A percentile compares a stretch with the other conserved stretches of the same genome.
Evolutionary conservation across 2,329 filamentous ascomycete species (phyloP).

Genomic region (Aspergillus nomiae): DNA sequence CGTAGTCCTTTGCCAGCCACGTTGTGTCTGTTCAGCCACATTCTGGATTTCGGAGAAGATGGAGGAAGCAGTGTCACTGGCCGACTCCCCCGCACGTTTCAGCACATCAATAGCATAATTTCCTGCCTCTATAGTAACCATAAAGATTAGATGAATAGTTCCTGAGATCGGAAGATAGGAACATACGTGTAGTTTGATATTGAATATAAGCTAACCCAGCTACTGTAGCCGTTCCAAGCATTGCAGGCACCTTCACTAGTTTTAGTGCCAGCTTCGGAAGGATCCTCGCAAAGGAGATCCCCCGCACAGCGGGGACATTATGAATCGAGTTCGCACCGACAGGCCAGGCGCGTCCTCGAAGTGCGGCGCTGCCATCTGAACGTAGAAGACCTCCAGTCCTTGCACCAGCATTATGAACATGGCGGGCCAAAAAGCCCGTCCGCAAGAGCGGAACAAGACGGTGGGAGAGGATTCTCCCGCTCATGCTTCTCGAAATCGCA

Average conservation of each 20-base stretch:
- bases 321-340: conserved; percentile 77
- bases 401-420: conserved; percentile 62
- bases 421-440: conserved; percentile 61
- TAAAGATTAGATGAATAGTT: conserved; percentile 11
- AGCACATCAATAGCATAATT: conserved; percentile 77
- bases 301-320: conserved; percentile 68
- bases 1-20: conserved; percentile 82
- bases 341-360: conserved; percentile 71
- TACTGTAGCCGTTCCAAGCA: conserved; percentile 86
- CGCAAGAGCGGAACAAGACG: conserved; percentile 69
- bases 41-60: conserved; percentile 72
- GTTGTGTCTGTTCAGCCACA: conserved; percentile 75
- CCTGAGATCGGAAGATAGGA: neutral
- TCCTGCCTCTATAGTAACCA: conserved; percentile 61
- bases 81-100: conserved; percentile 70
- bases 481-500: conserved; percentile 57
- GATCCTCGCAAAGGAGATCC: conserved; percentile 66
- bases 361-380: conserved; percentile 64
- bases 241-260: conserved; percentile 81
- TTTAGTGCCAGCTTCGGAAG: conserved; percentile 90
- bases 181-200: conserved; percentile 87
- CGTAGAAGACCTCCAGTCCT: conserved; percentile 70
- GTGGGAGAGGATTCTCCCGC: conserved; percentile 74
- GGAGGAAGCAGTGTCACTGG: conserved; percentile 67
- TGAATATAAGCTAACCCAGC: conserved; percentile 90